Percentiles rank a stretch among this genome's conserved stretches.
phyloP scores from a whole-genome alignment of 148 eudicot species.

The Nyssa sinensis region DNA sequence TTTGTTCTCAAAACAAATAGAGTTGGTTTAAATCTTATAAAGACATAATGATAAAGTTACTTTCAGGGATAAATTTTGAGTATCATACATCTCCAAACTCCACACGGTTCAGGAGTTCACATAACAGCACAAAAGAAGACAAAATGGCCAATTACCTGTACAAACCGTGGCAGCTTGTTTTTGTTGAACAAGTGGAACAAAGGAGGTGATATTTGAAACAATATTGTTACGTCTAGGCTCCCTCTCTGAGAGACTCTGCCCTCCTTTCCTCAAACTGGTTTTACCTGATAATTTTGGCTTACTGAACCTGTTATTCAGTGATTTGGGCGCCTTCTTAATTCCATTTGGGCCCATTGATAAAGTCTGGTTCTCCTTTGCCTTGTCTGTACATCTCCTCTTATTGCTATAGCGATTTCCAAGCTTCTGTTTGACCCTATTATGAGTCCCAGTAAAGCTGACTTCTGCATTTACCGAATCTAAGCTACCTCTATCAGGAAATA shows the following conservation, averaged over 20 bases:
- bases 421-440: slow-evolving; percentile 34
- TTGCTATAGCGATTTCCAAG: slow-evolving; percentile 27
- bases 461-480: slow-evolving; percentile 43
- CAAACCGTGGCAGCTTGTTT: slow-evolving; percentile 68
- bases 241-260: slow-evolving; percentile 50
- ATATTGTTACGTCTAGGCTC: slow-evolving; percentile 64
- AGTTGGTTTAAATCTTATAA: too few relatives aligned
- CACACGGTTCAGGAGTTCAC: too few relatives aligned
- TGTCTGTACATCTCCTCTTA: slow-evolving; percentile 32
- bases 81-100: too few relatives aligned
- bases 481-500: slow-evolving; percentile 29
- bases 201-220: slow-evolving; percentile 75
- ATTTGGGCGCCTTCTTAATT: slow-evolving; percentile 41
- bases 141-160: slow-evolving; percentile 49
- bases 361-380: slow-evolving; percentile 48
- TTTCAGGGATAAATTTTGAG: too few relatives aligned
- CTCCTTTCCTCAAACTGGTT: slow-evolving; percentile 55
- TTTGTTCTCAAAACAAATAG: too few relatives aligned
- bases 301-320: slow-evolving; percentile 42
- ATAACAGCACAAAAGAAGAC: not conserved
- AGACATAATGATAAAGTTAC: too few relatives aligned
- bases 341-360: slow-evolving; percentile 42
- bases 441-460: slow-evolving; percentile 29
- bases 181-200: slow-evolving; percentile 76
- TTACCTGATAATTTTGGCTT: slow-evolving; percentile 50